Conservation (phyloP, 306 rosid species). For the Cicer pinnatifidum region DNA sequence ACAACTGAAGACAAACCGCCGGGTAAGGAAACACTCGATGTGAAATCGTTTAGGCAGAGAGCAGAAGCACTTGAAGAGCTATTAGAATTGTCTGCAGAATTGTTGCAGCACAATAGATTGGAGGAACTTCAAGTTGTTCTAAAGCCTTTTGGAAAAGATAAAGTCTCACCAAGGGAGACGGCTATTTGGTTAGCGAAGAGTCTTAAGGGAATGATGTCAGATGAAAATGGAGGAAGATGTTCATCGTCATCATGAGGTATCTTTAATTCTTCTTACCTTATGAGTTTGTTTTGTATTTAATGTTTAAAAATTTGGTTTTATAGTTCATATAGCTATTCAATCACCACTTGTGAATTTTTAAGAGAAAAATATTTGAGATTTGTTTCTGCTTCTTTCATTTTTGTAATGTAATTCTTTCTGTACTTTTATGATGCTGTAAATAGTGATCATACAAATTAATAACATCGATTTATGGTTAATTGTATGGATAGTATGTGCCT, state of each 20-base stretch:
- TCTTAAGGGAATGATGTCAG: conserved; percentile 93
- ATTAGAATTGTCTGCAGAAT: conserved; percentile 90
- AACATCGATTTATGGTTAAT: conserved; percentile 44
- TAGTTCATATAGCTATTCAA: conserved; percentile 50
- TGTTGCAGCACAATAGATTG: conserved; percentile 79
- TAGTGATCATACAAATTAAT: conserved; percentile 66
- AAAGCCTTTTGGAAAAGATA: conserved; percentile 94
- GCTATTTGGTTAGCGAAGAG: conserved; percentile 99
- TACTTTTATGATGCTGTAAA: conserved; percentile 76
- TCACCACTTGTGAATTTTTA: conserved; percentile 53
- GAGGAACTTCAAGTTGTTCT: conserved; percentile 93
- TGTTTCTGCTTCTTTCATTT: conserved; percentile 27
- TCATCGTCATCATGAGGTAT: conserved; percentile 52
- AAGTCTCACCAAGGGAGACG: conserved; percentile 97
- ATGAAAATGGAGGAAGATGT: conserved; percentile 67
- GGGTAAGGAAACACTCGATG: conserved; percentile 72
- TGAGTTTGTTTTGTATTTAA: conserved; percentile 49
- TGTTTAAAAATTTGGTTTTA: conserved; percentile 45
- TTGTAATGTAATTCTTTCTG: conserved; percentile 65
- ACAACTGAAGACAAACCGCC: conserved; percentile 70
- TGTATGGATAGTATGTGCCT: conserved; percentile 45
- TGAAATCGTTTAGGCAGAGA: conserved; percentile 90
- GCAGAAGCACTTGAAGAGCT: conserved; percentile 99
- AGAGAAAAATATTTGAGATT: conserved; percentile 45
- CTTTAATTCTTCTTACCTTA: conserved; percentile 28